Conservation (phyloP, 2,329 filamentous ascomycete species). For the Cladosporium austrohemisphaericum region DNA sequence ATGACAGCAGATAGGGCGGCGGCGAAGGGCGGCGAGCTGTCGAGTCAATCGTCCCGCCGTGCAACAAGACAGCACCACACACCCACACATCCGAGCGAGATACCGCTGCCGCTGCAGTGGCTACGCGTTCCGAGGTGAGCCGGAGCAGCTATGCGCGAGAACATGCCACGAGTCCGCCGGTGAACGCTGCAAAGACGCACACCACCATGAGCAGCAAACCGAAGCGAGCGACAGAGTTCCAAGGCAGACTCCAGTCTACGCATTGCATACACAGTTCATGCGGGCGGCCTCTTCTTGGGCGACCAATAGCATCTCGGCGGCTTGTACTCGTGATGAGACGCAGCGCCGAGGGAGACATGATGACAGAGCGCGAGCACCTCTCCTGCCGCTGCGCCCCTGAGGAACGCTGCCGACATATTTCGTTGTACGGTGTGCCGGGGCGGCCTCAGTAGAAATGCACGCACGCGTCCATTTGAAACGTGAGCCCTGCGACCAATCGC, state of each 20-base stretch:
- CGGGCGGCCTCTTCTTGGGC: constrained; percentile 3
- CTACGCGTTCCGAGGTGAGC: neutral
- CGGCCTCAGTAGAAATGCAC: too few relatives aligned
- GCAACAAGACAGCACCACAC: neutral
- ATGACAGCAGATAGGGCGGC: constrained; percentile 4
- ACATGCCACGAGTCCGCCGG: neutral
- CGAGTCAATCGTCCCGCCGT: constrained; percentile 3
- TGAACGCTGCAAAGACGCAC: neutral
- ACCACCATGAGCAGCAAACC: constrained; percentile 5
- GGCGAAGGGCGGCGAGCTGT: constrained; percentile 7
- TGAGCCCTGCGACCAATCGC: too few relatives aligned
- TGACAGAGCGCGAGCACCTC: neutral
- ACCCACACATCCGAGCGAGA: neutral
- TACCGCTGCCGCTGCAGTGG: neutral
- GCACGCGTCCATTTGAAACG: too few relatives aligned
- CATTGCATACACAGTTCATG: constrained; percentile 10
- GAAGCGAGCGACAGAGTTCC: constrained; percentile 3
- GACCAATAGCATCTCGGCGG: constrained; percentile 1
- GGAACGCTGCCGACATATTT: neutral
- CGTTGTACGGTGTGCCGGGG: neutral
- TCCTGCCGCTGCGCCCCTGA: constrained; percentile 1
- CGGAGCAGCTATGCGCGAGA: neutral
- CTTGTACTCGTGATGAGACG: constrained; percentile 7
- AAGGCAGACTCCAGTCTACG: constrained; percentile 6
- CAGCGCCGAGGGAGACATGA: neutral